Base-by-base conservation (phyloP, 106 monocot genomes). In the Dioscorea dumetorum region DNA sequence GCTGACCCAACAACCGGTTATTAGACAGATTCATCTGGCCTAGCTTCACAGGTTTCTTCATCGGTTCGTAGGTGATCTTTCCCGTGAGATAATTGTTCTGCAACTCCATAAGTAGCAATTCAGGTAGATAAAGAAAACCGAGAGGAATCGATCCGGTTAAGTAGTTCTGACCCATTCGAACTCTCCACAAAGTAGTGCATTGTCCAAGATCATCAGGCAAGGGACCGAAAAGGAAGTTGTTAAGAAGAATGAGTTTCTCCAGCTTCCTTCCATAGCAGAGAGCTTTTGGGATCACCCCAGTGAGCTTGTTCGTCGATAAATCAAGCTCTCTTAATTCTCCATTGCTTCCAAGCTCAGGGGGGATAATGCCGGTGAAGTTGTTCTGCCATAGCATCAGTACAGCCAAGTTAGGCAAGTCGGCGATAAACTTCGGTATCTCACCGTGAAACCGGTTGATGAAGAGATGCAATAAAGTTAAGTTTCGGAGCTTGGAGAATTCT, bases 341-440 rank as follows among this genome's bases (percentile, higher is more conserved):
- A 4, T 79, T 86, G 19, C 49, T 34, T 3, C 93, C 88, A 22
- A 93, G 86, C 65, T 60, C 68, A 14, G 61, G 32, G 0, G 93
- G 93, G 57, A 93, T 89, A n/a, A 57, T 20, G 4, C 93, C 85
- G 13, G 93, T 93, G 73, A 93, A 84, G 70, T 93, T 93, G 77
- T 93, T 93, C 70, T 80, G 86, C 88, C 88, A 93, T 0, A 93
- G 79, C 71, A 84, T 93, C 3, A 93, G 64, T 5, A 84, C 71
- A 60, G 83, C 71, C 28, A 93, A 53, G 4, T 75, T 69, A 0
- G 79, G 77, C 19, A 88, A 60, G 24, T 80, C 83, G 0, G 86
- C 83, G 14, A 93, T 48, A 64, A 84, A 89, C 19, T 19, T 67
- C 2, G 93, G 89, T 8, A 88, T 82, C 69, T 84, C 83, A 2